phyloP scores from a whole-genome alignment of 352 stramenopile species.

The Bremia lactucae region DNA sequence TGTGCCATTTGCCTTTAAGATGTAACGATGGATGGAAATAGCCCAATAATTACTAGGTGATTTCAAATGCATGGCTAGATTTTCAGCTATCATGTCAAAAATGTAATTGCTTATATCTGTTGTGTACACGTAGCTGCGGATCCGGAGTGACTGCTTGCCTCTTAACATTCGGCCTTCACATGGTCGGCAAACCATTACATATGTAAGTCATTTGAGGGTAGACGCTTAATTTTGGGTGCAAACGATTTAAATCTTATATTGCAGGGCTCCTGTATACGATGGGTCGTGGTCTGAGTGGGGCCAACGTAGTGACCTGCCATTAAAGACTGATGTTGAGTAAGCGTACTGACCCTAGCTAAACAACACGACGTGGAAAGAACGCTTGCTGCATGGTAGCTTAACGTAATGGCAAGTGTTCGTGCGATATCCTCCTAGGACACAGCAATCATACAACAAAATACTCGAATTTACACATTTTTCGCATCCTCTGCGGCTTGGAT shows the following conservation, averaged over 20 bases:
- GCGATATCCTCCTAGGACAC: too few relatives aligned
- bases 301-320: conserved; percentile 40
- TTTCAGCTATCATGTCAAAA: neutral
- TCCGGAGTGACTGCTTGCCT: conserved; percentile 62
- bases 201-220: conserved; percentile 32
- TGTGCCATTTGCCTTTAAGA: conserved; percentile 32
- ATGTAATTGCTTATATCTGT: conserved; percentile 1
- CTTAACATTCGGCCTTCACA: conserved; percentile 55
- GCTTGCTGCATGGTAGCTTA: too few relatives aligned
- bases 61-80: neutral
- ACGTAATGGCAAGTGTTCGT: too few relatives aligned
- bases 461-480: too few relatives aligned
- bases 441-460: too few relatives aligned
- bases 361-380: too few relatives aligned
- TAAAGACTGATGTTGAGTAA: conserved; percentile 23
- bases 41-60: conserved; percentile 62
- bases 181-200: conserved; percentile 50
- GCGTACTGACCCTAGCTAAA: neutral
- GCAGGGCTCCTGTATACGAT: conserved; percentile 77
- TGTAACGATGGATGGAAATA: conserved; percentile 29
- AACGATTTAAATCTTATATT: neutral
- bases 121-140: conserved; percentile 34
- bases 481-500: too few relatives aligned
- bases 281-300: conserved; percentile 86
- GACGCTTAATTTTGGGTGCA: neutral